Conservation (phyloP, 441 rosid species). For the Mallotus japonicus region DNA sequence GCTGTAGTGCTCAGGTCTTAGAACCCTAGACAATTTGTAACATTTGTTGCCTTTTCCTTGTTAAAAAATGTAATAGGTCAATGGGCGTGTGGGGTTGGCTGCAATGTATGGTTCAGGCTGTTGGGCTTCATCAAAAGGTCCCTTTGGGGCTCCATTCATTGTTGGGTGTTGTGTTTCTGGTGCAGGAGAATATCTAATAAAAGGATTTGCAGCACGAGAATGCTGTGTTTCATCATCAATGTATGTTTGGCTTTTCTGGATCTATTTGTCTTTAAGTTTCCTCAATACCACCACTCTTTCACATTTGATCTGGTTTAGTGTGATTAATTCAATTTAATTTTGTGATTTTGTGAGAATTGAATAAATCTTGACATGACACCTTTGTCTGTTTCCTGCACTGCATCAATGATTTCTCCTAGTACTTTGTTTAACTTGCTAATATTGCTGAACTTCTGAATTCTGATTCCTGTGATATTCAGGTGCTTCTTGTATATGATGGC, state of each 20-base stretch:
- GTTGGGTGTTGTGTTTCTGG: constrained; percentile 87
- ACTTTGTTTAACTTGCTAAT: neutral
- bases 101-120: constrained; percentile 92
- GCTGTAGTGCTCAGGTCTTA: neutral
- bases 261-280: neutral
- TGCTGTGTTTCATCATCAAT: constrained; percentile 71
- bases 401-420: neutral
- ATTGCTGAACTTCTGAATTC: neutral
- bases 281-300: neutral
- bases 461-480: neutral
- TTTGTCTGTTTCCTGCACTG: neutral
- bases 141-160: constrained; percentile 59
- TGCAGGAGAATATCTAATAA: constrained; percentile 87
- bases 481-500: neutral
- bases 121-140: constrained; percentile 89
- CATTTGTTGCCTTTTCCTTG: neutral
- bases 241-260: constrained; percentile 39
- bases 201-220: constrained; percentile 88
- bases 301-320: neutral
- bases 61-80: constrained; percentile 42
- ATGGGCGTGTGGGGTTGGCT: constrained; percentile 93
- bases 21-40: constrained; percentile 3
- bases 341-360: neutral
- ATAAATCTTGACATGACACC: neutral
- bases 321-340: neutral